Percentiles rank a stretch among this genome's conserved stretches.
Evolutionary conservation across 2,329 filamentous ascomycete species (phyloP).

Genomic region (Microascus cirrosus): DNA sequence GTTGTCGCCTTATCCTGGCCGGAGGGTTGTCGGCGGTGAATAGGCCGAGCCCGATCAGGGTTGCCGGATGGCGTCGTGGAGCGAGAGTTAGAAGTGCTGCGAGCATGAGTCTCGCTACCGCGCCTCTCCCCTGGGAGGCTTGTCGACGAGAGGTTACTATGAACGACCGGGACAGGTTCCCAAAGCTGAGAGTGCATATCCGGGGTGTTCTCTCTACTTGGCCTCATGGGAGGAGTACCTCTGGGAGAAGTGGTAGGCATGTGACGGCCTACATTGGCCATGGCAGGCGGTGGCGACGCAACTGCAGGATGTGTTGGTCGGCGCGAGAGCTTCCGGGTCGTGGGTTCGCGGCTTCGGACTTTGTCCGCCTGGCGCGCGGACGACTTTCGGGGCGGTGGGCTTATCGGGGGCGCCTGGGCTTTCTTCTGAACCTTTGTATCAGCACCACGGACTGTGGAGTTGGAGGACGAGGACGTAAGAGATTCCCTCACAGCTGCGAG

Average conservation of each 20-base stretch:
- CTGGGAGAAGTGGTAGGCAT: constrained; percentile 9
- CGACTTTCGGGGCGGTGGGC: constrained; percentile 50
- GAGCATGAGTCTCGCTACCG: constrained; percentile 24
- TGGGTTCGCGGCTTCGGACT: constrained; percentile 21
- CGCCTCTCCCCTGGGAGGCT: constrained; percentile 34
- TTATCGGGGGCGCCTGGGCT: constrained; percentile 40
- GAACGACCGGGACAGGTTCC: constrained; percentile 43
- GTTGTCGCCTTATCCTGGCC: constrained; percentile 23
- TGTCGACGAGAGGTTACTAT: constrained; percentile 45
- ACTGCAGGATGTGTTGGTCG: constrained; percentile 17
- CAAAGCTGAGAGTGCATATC: constrained; percentile 46
- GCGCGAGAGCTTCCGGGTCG: constrained; percentile 24
- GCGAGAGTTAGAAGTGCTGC: constrained; percentile 17
- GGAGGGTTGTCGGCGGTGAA: constrained; percentile 14
- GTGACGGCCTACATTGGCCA: constrained; percentile 14
- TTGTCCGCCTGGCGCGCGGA: constrained; percentile 35
- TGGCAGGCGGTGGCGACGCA: constrained; percentile 20
- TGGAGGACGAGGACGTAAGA: constrained; percentile 60
- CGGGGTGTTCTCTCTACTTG: constrained; percentile 58
- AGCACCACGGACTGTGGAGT: constrained; percentile 49
- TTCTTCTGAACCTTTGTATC: constrained; percentile 29
- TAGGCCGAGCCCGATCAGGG: constrained; percentile 15
- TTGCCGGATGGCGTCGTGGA: constrained; percentile 21
- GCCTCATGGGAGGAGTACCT: constrained; percentile 41
- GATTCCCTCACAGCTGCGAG: constrained; percentile 59